Evolutionary conservation across 192 early-diverging fungal genomes (phyloP).

Genomic region (Umbelopsis isabellina): DNA sequence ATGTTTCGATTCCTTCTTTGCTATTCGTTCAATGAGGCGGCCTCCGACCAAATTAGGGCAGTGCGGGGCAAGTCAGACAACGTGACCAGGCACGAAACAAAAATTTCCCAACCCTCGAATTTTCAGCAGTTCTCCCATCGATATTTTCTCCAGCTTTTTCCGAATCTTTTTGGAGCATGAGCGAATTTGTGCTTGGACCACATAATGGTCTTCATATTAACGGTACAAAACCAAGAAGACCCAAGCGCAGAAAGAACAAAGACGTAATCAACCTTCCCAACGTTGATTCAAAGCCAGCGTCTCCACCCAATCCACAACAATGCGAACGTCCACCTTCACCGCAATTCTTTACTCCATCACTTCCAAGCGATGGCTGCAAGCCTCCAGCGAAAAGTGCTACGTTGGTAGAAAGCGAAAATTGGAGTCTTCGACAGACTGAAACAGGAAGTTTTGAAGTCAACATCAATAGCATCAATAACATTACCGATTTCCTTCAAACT

Average conservation of each 20-base stretch:
- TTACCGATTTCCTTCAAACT: conserved; percentile 18
- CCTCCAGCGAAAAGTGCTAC: background rate
- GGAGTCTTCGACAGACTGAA: conserved; percentile 6
- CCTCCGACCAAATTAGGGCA: background rate
- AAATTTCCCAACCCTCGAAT: conserved; percentile 9
- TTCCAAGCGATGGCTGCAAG: background rate
- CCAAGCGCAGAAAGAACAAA: conserved; percentile 23
- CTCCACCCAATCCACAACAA: background rate
- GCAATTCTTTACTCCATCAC: background rate
- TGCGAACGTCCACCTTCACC: conserved; percentile 3
- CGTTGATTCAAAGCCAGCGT: background rate
- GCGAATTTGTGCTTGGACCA: conserved; percentile 24
- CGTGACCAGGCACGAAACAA: conserved; percentile 2
- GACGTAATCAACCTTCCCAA: background rate
- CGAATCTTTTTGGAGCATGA: background rate
- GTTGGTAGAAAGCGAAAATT: conserved; percentile 3
- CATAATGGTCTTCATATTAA: conserved; percentile 29
- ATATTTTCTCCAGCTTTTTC: too few species aligned
- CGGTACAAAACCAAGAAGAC: conserved; percentile 23
- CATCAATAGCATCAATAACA: conserved; percentile 22
- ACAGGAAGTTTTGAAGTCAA: conserved; percentile 16
- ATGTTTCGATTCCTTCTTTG: too few species aligned
- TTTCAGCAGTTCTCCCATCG: too few species aligned
- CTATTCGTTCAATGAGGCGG: too few species aligned
- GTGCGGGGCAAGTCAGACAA: conserved; percentile 13